phyloP scores from a whole-genome alignment of 148 eudicot species.

The Chenopodium berlandieri region DNA sequence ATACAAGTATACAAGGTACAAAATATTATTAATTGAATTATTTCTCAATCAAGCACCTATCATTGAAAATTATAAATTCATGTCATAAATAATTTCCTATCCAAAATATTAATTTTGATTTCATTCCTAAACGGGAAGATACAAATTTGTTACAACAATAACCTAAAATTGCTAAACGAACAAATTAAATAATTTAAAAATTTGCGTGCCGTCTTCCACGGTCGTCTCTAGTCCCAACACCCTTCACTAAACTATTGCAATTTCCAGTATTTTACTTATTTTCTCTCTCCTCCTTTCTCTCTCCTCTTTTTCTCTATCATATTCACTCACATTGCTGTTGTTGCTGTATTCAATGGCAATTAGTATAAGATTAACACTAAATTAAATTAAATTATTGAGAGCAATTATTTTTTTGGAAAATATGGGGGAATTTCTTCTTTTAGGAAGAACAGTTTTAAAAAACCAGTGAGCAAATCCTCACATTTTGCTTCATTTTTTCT shows the following conservation, averaged over 20 bases:
- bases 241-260: slow-evolving; percentile 1
- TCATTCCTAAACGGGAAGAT: background rate
- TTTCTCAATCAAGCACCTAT: no score
- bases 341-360: slow-evolving; percentile 7
- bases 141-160: background rate
- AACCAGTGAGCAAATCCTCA: slow-evolving; percentile 25
- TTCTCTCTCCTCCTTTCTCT: background rate
- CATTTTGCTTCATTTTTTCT: background rate
- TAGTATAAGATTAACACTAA: slow-evolving; percentile 1
- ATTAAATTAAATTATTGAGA: slow-evolving; percentile 16
- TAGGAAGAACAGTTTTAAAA: slow-evolving; percentile 12
- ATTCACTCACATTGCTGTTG: background rate
- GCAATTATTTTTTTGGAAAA: slow-evolving; percentile 1
- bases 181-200: slow-evolving; percentile 11
- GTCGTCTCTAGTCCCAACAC: slow-evolving; percentile 31
- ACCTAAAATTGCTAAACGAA: slow-evolving; percentile 28
- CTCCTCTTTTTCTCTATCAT: slow-evolving; percentile 1
- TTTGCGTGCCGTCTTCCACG: slow-evolving; percentile 36
- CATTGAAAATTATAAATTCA: no score
- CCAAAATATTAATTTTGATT: no score
- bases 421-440: background rate
- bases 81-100: no score
- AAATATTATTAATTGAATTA: no score
- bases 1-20: no score
- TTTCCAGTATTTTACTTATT: no score